Conservation (phyloP, 768 basidiomycete genomes). For the Amanita pallidorosea region DNA sequence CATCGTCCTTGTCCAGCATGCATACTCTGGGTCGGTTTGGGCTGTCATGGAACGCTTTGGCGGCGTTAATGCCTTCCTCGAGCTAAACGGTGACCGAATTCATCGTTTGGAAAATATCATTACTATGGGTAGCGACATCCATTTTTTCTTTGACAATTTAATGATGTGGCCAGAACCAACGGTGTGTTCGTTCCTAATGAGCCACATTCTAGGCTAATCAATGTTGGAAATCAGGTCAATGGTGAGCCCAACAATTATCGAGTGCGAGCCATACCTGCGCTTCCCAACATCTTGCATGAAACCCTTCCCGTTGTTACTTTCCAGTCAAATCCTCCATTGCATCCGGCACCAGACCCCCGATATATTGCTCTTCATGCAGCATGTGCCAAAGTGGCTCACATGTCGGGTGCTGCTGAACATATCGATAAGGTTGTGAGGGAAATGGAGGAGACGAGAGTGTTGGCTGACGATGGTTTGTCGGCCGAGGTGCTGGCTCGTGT, state of each 20-base stretch:
- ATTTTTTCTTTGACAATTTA: constrained; percentile 14
- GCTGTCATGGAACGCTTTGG: not conserved
- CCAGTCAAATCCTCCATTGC: constrained; percentile 3
- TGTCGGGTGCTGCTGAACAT: constrained; percentile 26
- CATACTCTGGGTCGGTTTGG: not conserved
- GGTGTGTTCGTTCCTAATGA: not conserved
- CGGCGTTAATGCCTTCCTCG: constrained; percentile 3
- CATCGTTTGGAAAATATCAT: constrained; percentile 22
- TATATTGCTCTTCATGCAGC: constrained; percentile 28
- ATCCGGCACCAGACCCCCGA: constrained; percentile 19
- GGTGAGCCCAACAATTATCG: not conserved
- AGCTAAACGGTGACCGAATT: constrained; percentile 17
- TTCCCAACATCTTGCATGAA: not conserved
- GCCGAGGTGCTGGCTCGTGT: not conserved
- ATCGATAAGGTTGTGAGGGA: constrained; percentile 19
- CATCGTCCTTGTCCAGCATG: not conserved
- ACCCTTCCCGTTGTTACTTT: not conserved
- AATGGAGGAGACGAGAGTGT: not conserved
- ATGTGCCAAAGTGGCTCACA: constrained; percentile 26
- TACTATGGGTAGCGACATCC: constrained; percentile 14
- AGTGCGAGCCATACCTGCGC: not conserved
- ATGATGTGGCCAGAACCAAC: not conserved
- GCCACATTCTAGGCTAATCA: not conserved
- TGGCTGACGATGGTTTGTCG: not conserved
- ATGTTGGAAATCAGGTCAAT: not conserved